Conservation (phyloP, 345 rosid genomes). For the Aquilaria yunnanensis region DNA sequence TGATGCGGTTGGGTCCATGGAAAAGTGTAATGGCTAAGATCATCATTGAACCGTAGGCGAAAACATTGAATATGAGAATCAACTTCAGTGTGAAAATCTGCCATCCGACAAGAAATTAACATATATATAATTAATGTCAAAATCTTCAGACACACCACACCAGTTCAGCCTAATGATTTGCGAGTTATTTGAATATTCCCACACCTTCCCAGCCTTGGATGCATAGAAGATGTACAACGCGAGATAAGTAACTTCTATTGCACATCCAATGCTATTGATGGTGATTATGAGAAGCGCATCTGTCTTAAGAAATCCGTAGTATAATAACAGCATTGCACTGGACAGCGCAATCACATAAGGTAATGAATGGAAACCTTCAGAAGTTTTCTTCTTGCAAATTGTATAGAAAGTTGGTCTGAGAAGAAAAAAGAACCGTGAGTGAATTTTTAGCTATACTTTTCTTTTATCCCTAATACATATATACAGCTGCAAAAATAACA, state of each 20-base stretch:
- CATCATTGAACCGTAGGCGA: conserved; percentile 43
- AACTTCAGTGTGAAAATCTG: conserved; percentile 52
- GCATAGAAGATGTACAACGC: conserved; percentile 46
- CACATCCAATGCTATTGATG: conserved; percentile 58
- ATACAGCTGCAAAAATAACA: background rate
- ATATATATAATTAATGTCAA: background rate
- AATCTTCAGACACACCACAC: background rate
- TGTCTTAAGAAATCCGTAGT: conserved; percentile 50
- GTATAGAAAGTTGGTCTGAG: conserved; percentile 61
- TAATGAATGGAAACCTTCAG: conserved; percentile 64
- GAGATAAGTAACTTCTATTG: conserved; percentile 47
- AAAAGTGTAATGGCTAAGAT: conserved; percentile 28
- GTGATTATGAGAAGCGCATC: conserved; percentile 44
- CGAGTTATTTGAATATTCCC: background rate
- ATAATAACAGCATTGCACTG: conserved; percentile 62
- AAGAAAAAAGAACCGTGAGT: background rate
- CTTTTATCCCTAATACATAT: background rate
- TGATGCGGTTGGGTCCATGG: conserved; percentile 31
- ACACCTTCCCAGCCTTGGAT: conserved; percentile 50
- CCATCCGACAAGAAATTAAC: background rate
- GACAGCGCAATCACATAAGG: conserved; percentile 59
- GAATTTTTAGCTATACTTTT: too few species aligned
- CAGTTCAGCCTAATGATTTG: background rate
- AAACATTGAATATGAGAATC: conserved; percentile 48
- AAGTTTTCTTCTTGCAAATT: conserved; percentile 58